Evolutionary conservation across 441 rosid species (phyloP), one percentile per base, ranked within the genome.

Genomic region (Breynia disticha): DNA sequence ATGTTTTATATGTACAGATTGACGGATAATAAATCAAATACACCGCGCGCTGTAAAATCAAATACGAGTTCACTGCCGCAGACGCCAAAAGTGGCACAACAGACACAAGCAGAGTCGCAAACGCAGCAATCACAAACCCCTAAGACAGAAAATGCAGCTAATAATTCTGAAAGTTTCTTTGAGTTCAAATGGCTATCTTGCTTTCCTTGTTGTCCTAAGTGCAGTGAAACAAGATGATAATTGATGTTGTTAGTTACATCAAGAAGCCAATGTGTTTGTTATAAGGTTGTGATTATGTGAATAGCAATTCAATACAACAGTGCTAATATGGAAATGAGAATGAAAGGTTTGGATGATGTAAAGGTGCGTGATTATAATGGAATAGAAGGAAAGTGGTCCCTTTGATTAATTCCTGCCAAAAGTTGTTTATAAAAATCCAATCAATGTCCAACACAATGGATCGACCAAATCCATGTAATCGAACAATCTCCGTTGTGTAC

Each of bases 141-240:
- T 4, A 61, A 68, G 39, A 18, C 69, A 19, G 63, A 39, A n/a
- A 44, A 60, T 17, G 8, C 37, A 35, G 54, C 77, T 8, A 76
- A 75, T 55, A 37, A 65, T 52, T 39, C 61, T 56, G 18, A 62
- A 54, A 46, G 35, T 28, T 28, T 46, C 8, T 49, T 41, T 38
- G 70, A 39, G 32, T 22, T 51, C 22, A 77, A n/a, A 66, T 80
- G 95, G 89, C 68, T 75, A 16, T 72, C 82, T 54, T 79, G 90
- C 70, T 71, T 80, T 32, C 67, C 83, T 43, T 80, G 95, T 61
- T 79, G 88, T 63, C 48, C 79, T 6, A 56, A 52, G 16, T 60
- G 75, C 43, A 60, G 57, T 22, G 64, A 15, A 41, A 15, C 15
- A 15, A 15, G 60, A 64, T 13, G 37, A 2, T 18, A 5, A 4